Evolutionary conservation across 2,329 filamentous ascomycete species (phyloP).

Genomic region (Cordyceps pruinosa): DNA sequence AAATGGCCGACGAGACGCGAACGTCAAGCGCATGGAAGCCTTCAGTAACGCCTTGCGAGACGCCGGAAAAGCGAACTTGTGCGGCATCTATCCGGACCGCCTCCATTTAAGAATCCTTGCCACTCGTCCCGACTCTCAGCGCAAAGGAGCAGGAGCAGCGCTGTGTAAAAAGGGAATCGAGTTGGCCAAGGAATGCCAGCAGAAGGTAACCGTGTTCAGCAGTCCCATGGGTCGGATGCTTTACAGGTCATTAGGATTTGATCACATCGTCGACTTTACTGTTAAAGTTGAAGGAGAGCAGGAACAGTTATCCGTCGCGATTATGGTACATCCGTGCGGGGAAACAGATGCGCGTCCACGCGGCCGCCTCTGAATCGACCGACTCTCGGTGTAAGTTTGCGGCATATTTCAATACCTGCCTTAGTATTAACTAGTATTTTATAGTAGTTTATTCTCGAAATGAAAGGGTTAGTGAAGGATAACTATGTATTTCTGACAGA

Average conservation of each 20-base stretch:
- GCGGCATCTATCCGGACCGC: not conserved
- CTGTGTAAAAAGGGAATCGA: not conserved
- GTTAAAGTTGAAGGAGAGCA: not conserved
- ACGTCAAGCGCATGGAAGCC: not conserved
- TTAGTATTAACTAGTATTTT: too few relatives aligned
- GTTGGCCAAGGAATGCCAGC: not conserved
- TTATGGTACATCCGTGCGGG: not conserved
- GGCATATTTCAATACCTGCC: too few relatives aligned
- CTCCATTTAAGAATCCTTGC: not conserved
- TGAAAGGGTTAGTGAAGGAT: too few relatives aligned
- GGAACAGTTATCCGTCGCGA: not conserved
- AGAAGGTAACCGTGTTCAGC: not conserved
- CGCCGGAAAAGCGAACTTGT: not conserved
- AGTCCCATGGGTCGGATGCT: not conserved
- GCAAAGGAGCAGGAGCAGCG: not conserved
- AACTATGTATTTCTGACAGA: too few relatives aligned
- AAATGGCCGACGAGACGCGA: not conserved
- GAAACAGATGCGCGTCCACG: too few relatives aligned
- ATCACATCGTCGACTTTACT: not conserved
- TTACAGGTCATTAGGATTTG: not conserved
- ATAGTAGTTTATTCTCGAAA: too few relatives aligned
- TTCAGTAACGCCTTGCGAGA: not conserved
- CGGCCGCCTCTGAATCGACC: too few relatives aligned
- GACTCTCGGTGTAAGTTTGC: too few relatives aligned
- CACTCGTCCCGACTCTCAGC: not conserved